Evolutionary conservation across 768 basidiomycete species (phyloP), one percentile per base, ranked within the genome.

Genomic region (Daedaleopsis nitida): DNA sequence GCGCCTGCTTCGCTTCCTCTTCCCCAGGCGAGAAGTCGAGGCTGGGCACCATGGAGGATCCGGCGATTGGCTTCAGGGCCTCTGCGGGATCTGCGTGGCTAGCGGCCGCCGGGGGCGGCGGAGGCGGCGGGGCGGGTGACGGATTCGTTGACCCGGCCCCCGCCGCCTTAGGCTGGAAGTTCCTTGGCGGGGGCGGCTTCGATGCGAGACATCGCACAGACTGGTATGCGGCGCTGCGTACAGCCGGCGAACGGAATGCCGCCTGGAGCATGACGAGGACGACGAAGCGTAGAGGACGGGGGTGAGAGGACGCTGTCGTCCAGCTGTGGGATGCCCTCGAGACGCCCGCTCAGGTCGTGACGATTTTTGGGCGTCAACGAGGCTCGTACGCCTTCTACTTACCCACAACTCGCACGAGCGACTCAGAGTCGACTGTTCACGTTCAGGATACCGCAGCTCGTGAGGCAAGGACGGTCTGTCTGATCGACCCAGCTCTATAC

Each of bases 1-100:
- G 78, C 60, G 83, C 79, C 37, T 72, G 70, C 57, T 75, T 72
- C 47, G 75, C 72, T 50, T 78, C 76, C 64, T 82, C 81, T 6
- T 49, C 57, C 17, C 21, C 37, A 2, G 66, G 66, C 35, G 62
- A 56, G 51, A 68, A 68, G 43, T 68, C 66, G 8, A 68, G 55
- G 24, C 66, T 68, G 7, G 64, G 64, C 7, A 65, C 56, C 14
- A 58, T 42, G 48, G 59, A 63, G 7, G 61, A 56, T 37, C 48
- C 57, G 4, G 38, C 43, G 11, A 47, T 21, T 34, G 63, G 63
- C 38, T 32, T 60, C 27, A 58, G 55, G 27, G 47, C 62, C 48
- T 59, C 62, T 14, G 43, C 49, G 23, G 48, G 57, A 13, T 55
- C 38, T 32, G 52, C 19, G 3, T 17, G 13, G 39, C 14, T 23